These are phyloP conservation scores for Letharia columbiana DNA, from an alignment of 495 filamentous ascomycete species.

Conservation along the genomic window DNA sequence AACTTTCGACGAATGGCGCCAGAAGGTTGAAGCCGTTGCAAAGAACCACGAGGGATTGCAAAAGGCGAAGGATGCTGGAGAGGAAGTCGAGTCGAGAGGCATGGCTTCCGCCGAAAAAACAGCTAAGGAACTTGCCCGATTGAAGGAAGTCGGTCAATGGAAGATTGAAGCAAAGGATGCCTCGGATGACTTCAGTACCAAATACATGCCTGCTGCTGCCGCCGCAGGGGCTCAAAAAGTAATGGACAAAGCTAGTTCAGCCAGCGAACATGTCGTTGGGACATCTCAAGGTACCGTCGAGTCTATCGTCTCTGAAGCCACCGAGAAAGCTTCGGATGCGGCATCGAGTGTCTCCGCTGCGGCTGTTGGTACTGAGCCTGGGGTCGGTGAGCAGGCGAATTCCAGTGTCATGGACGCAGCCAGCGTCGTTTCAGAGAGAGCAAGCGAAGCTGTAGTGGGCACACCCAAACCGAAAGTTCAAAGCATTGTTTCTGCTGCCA, in stretches of 20 bases:
- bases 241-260: conserved; percentile 33
- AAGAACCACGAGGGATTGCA: conserved; percentile 62
- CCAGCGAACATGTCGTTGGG: conserved; percentile 32
- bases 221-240: conserved; percentile 39
- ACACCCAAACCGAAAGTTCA: conserved; percentile 28
- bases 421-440: conserved; percentile 10
- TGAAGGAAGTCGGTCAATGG: conserved; percentile 82
- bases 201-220: conserved; percentile 40
- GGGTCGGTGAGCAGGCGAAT: conserved; percentile 25
- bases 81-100: conserved; percentile 61
- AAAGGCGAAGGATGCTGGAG: conserved; percentile 58
- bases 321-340: conserved; percentile 28
- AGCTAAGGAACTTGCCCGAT: conserved; percentile 69
- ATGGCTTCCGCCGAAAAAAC: conserved; percentile 74
- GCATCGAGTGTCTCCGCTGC: conserved; percentile 32
- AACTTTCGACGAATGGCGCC: conserved; percentile 75
- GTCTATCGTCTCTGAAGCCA: conserved; percentile 29
- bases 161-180: conserved; percentile 72
- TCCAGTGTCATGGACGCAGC: conserved; percentile 25
- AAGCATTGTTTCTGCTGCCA: conserved; percentile 32
- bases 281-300: conserved; percentile 33
- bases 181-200: conserved; percentile 63
- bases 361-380: conserved; percentile 26
- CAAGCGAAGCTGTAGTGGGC: conserved; percentile 27
- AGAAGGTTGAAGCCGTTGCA: conserved; percentile 65